Base-by-base conservation (phyloP, 2,329 filamentous ascomycete species). In the Neofusicoccum parvum region DNA sequence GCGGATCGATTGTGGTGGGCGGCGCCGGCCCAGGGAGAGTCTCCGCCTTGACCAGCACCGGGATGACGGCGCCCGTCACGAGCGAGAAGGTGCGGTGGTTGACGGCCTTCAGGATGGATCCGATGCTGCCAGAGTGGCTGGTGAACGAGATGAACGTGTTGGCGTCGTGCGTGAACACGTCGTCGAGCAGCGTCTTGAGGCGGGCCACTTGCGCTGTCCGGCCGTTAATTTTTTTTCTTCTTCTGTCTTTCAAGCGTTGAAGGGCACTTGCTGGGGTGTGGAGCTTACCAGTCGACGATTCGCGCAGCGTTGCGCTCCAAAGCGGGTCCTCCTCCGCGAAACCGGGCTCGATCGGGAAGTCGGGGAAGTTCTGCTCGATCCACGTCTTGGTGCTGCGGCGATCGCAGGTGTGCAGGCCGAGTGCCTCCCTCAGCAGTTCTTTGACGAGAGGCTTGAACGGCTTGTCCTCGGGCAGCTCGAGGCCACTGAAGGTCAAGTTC, bases 351-450 rank as follows among this genome's bases (percentile, higher is more conserved):
- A 91, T 85, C 5, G 69, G 70, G 71, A 83, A 88, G 1, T 69
- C 72, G 0, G 87, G 87, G 56, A 87, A 86, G 3, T 81, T 78
- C 2, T 76, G 67, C 15, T 78, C 75, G 67, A 91, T 87, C 66
- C 82, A 81, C 0, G 82, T 80, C 70, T 81, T 84, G 69, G 77
- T 84, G 23, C 83, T 84, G 10, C 89, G 82, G 36, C 85, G 82
- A 75, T 92, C 87, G 73, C 90, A 92, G 0, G 88, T 90, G 72
- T 91, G 89, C 48, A 87, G 85, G 63, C 84, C 87, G 64, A 91
- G 86, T 2, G 85, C 85, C 75, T 92, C 90, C 36, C 89, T 82
- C 68, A 91, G 80, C 41, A 84, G 73, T 76, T 91, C 89, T 75
- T 90, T 91, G 67, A 91, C 78, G 1, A 80, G 78, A 0, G 88